Conservation (phyloP, 768 basidiomycete genomes). For the Hemileccinum impolitum region DNA sequence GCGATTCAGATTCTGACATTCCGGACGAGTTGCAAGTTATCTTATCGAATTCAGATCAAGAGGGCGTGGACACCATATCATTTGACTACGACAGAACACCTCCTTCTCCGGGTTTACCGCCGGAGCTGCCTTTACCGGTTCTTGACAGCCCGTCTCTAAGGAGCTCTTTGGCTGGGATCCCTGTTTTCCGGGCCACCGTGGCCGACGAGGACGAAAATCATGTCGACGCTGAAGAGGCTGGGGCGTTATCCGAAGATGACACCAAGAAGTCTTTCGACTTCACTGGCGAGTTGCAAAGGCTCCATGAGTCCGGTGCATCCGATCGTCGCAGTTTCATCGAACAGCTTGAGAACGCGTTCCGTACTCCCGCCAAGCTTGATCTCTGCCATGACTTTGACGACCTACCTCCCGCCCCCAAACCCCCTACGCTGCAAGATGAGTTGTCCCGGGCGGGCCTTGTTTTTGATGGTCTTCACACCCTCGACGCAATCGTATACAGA, state of each 20-base stretch:
- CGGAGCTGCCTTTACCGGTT: conserved; percentile 38
- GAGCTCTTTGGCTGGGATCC: conserved; percentile 24
- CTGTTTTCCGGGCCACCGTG: conserved; percentile 43
- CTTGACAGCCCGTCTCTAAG: conserved; percentile 6
- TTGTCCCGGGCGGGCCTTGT: too few species aligned
- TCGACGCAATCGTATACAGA: too few species aligned
- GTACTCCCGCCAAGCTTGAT: too few species aligned
- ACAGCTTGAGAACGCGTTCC: conserved; percentile 77
- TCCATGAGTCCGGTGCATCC: conserved; percentile 67
- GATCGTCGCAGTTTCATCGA: conserved; percentile 77
- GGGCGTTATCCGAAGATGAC: conserved; percentile 50
- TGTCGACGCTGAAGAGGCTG: conserved; percentile 40
- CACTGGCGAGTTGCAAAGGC: conserved; percentile 67
- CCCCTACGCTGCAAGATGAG: too few species aligned
- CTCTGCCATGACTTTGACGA: too few species aligned
- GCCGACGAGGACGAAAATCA: conserved; percentile 44
- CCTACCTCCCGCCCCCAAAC: too few species aligned
- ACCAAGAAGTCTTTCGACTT: conserved; percentile 84
- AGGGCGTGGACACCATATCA: conserved; percentile 41
- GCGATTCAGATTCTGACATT: conserved; percentile 76
- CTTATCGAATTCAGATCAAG: conserved; percentile 41
- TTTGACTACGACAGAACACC: conserved; percentile 12
- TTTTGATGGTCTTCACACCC: too few species aligned
- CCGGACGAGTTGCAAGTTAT: conserved; percentile 72
- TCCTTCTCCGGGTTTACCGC: conserved; percentile 44